Conservation (phyloP, 352 stramenopile species). For the Phytophthora vignae region DNA sequence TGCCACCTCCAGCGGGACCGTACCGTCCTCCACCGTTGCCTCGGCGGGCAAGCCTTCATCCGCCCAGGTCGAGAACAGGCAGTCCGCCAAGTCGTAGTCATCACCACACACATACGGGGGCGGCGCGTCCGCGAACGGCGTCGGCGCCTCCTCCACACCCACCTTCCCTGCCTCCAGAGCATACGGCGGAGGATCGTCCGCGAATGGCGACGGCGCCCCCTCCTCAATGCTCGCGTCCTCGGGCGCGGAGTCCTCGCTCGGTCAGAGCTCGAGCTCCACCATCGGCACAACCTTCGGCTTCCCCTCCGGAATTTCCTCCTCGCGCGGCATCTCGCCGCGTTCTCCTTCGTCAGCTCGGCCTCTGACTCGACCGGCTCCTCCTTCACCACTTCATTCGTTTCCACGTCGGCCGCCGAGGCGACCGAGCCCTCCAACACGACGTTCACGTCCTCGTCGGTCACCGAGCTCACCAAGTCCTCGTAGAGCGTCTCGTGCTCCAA, state of each 20-base stretch:
- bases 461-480: neutral
- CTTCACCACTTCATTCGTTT: neutral
- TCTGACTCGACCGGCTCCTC: neutral
- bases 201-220: neutral
- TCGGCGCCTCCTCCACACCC: neutral
- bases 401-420: neutral
- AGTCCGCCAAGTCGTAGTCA: neutral
- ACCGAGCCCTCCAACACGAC: neutral
- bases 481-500: neutral
- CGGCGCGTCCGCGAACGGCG: neutral
- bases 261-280: too few species aligned
- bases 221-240: too few species aligned
- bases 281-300: too few species aligned
- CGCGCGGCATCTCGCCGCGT: neutral
- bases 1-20: neutral
- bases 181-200: neutral
- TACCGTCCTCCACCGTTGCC: neutral
- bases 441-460: too few species aligned
- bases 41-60: too few species aligned
- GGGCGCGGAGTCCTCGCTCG: too few species aligned
- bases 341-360: neutral
- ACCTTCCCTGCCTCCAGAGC: neutral
- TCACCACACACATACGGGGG: neutral
- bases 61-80: neutral
- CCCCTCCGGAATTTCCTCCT: neutral